Percentiles rank a stretch among this genome's conserved stretches.
Conservation (phyloP, 192 early-diverging fungal genomes). For the Backusella sp. region DNA sequence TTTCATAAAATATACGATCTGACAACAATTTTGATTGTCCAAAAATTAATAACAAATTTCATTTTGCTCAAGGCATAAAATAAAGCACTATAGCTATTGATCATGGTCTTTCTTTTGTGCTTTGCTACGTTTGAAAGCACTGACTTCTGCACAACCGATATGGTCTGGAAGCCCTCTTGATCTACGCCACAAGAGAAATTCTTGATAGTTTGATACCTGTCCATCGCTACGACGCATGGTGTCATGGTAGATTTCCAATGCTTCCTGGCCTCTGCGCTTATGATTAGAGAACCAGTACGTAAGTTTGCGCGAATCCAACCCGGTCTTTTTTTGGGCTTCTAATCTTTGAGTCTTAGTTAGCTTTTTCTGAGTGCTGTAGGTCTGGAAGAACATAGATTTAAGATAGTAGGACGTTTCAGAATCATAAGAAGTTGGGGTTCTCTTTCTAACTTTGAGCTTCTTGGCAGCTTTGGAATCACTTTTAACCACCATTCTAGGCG, state of each 20-base stretch:
- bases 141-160: background rate
- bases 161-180: background rate
- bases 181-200: background rate
- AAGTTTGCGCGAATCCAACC: slow-evolving; percentile 17
- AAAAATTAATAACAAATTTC: too few relatives aligned
- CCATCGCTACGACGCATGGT: background rate
- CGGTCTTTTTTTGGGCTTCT: slow-evolving; percentile 12
- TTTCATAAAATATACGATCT: too few relatives aligned
- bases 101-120: background rate
- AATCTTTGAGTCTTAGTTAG: slow-evolving; percentile 16
- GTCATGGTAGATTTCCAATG: background rate
- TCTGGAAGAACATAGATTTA: slow-evolving; percentile 16
- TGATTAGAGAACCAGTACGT: slow-evolving; percentile 37
- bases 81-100: background rate
- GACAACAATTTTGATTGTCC: too few relatives aligned
- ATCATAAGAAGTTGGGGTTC: slow-evolving; percentile 12
- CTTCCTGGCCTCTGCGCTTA: slow-evolving; percentile 11
- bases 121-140: background rate
- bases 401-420: background rate
- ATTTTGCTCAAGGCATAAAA: background rate
- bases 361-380: slow-evolving; percentile 8
- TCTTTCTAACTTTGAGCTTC: background rate
- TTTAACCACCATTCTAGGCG: background rate
- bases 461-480: background rate
- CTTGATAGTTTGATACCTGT: background rate